phyloP scores from a whole-genome alignment of 148 eudicot species.

The Agrostemma githago region DNA sequence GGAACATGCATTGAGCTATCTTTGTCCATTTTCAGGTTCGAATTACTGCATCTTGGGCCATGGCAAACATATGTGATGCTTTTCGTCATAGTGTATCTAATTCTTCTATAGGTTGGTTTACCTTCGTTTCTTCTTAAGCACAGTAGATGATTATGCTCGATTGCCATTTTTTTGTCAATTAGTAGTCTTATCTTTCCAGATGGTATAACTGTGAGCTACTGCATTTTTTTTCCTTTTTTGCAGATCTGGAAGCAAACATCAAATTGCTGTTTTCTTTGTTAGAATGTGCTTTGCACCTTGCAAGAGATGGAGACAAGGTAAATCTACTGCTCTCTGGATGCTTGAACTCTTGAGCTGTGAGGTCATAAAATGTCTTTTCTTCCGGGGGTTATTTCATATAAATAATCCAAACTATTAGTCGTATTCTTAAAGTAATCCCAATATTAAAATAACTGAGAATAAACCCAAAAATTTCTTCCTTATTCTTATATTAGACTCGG shows the following conservation, averaged over 20 bases:
- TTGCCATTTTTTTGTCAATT: neutral
- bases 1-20: neutral
- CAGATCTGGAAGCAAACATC: constrained; percentile 41
- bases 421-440: no score
- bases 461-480: no score
- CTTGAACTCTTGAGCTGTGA: neutral
- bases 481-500: no score
- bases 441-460: no score
- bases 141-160: neutral
- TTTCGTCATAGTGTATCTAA: constrained; percentile 50
- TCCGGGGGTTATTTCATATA: no score
- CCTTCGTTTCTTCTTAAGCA: neutral
- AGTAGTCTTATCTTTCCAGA: neutral
- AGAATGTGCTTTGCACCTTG: constrained; percentile 61
- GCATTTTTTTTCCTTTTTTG: constrained; percentile 10
- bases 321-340: neutral
- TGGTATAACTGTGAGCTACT: constrained; percentile 3
- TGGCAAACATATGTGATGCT: constrained; percentile 91
- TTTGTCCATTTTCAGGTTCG: constrained; percentile 55
- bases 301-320: constrained; percentile 94
- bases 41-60: constrained; percentile 93
- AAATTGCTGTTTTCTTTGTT: constrained; percentile 37
- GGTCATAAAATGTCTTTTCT: neutral
- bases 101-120: constrained; percentile 42
- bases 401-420: no score